These are phyloP conservation scores for Ambrosia hybrid DNA, from an alignment of 140 eudicot species.

Conservation along the genomic window DNA sequence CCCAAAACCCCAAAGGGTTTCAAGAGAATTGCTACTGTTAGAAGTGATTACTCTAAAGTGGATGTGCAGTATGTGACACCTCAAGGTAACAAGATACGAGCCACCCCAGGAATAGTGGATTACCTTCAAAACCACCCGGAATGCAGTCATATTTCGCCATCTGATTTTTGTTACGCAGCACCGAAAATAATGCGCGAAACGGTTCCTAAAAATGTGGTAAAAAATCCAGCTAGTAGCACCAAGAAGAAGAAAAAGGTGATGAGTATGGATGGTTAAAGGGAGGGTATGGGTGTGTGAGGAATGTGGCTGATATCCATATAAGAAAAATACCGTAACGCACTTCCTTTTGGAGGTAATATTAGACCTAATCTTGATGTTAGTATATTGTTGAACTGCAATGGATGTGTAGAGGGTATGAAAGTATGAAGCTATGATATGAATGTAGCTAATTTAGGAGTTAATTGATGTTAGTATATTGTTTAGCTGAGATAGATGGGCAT, in stretches of 20 bases:
- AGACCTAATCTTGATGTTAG: background rate
- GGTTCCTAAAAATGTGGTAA: constrained; percentile 2
- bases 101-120: background rate
- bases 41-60: constrained; percentile 4
- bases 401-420: background rate
- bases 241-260: constrained; percentile 1
- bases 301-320: background rate
- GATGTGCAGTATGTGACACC: constrained; percentile 16
- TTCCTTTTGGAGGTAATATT: background rate
- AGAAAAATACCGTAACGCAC: background rate
- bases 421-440: background rate
- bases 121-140: constrained; percentile 17
- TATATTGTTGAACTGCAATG: constrained; percentile 1
- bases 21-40: background rate
- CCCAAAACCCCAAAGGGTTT: constrained; percentile 20
- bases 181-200: constrained; percentile 16
- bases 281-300: background rate
- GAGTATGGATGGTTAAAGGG: background rate
- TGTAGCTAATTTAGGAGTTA: background rate
- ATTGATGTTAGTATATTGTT: too few species aligned
- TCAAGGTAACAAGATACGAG: background rate
- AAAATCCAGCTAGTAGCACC: background rate
- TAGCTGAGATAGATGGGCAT: too few species aligned
- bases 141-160: background rate
- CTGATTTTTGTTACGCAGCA: constrained; percentile 9